A percentile compares a stretch with the other conserved stretches of the same genome.
Conservation (phyloP, 176 grass and related monocot species). For the barley (Hordeum vulgare) region DNA sequence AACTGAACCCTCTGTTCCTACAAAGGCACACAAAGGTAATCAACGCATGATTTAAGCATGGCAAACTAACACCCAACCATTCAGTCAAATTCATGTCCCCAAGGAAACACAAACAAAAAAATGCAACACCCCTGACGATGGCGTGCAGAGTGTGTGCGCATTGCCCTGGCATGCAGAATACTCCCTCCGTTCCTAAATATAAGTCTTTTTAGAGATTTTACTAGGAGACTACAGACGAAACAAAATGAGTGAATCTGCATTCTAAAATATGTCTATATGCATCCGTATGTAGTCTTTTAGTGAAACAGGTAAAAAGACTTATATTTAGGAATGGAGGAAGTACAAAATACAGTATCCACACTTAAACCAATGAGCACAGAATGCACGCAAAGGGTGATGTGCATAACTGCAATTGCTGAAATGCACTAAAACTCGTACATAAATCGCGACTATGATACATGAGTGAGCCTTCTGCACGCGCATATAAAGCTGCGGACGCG, state of each 20-base stretch:
- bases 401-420: not conserved
- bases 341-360: not conserved
- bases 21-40: not conserved
- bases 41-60: conserved; percentile 7
- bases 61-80: not conserved
- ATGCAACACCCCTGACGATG: not conserved
- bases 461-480: not conserved
- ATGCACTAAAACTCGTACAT: not conserved
- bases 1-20: conserved; percentile 57
- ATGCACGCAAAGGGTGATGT: not conserved
- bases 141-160: too few relatives aligned
- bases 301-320: too few relatives aligned
- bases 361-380: not conserved
- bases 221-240: too few relatives aligned
- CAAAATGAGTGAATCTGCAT: too few relatives aligned
- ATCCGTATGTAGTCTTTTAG: too few relatives aligned
- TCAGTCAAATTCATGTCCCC: not conserved
- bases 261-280: too few relatives aligned
- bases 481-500: not conserved
- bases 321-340: too few relatives aligned
- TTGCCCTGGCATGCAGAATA: not conserved
- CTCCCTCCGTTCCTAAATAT: too few relatives aligned
- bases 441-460: not conserved
- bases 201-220: too few relatives aligned
- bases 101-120: not conserved